Conservation (phyloP, 768 basidiomycete species). For the Zangia roseola region DNA sequence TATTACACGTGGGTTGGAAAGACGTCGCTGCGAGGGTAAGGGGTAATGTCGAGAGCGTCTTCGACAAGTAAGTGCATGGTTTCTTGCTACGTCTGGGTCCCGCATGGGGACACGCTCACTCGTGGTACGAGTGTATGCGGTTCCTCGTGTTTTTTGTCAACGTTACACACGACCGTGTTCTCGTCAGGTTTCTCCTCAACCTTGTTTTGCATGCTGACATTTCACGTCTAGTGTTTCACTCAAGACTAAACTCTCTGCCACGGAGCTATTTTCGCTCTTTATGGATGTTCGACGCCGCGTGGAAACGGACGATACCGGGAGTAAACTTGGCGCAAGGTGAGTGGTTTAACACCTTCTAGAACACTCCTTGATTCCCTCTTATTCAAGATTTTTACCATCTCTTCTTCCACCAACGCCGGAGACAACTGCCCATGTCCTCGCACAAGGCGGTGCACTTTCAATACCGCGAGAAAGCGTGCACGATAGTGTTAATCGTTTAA, state of each 20-base stretch:
- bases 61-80: constrained; percentile 64
- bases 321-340: constrained; percentile 17
- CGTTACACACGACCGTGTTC: not conserved
- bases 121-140: not conserved
- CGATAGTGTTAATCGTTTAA: not conserved
- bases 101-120: not conserved
- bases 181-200: not conserved
- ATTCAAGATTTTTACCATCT: constrained; percentile 58
- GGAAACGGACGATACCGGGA: constrained; percentile 59
- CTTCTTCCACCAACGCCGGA: constrained; percentile 75
- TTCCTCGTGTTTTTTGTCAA: too few species aligned
- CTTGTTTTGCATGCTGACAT: constrained; percentile 8
- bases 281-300: constrained; percentile 74
- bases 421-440: constrained; percentile 65
- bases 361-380: not conserved
- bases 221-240: constrained; percentile 64
- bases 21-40: constrained; percentile 73
- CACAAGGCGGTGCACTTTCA: constrained; percentile 53
- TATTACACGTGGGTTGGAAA: constrained; percentile 90
- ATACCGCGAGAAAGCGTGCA: constrained; percentile 1
- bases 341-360: not conserved
- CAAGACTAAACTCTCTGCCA: constrained; percentile 68
- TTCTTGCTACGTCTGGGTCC: not conserved
- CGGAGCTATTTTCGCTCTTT: constrained; percentile 68
- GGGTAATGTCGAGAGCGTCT: constrained; percentile 75